Percentiles rank a stretch among this genome's conserved stretches.
phyloP scores from a whole-genome alignment of 1,284 basidiomycete species.

The Cutaneotrichosporon daszewskae region DNA sequence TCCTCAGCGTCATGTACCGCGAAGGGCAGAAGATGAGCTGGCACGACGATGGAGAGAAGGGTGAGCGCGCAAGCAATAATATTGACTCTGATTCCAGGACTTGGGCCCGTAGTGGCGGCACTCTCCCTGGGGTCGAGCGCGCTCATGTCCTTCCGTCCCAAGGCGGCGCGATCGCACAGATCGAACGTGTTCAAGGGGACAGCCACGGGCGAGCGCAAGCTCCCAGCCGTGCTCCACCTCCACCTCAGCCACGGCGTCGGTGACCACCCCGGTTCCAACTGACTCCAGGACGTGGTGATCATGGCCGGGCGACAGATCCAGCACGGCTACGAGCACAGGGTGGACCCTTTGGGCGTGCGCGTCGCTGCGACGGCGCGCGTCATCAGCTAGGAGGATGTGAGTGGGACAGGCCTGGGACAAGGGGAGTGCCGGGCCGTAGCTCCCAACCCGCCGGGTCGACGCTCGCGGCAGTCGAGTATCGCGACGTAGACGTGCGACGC shows the following conservation, averaged over 20 bases:
- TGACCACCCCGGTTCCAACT: neutral
- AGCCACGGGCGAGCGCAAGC: neutral
- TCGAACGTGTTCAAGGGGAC: neutral
- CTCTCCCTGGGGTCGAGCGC: slow-evolving; percentile 34
- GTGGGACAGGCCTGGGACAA: neutral
- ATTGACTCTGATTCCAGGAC: slow-evolving; percentile 19
- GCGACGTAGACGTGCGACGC: neutral
- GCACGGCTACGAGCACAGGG: slow-evolving; percentile 32
- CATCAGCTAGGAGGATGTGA: slow-evolving; percentile 7
- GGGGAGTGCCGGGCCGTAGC: neutral
- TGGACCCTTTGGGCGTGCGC: slow-evolving; percentile 31
- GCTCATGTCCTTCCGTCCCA: slow-evolving; percentile 34
- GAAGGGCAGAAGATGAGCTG: slow-evolving; percentile 46
- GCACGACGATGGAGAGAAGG: slow-evolving; percentile 43
- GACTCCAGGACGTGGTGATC: slow-evolving; percentile 34
- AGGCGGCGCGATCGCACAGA: slow-evolving; percentile 12
- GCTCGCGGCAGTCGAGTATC: neutral
- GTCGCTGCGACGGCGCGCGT: slow-evolving; percentile 37
- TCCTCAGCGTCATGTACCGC: slow-evolving; percentile 39
- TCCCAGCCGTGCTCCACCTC: slow-evolving; percentile 9
- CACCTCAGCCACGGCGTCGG: slow-evolving; percentile 11
- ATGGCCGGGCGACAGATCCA: slow-evolving; percentile 38
- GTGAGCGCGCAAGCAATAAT: slow-evolving; percentile 14
- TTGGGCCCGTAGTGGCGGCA: slow-evolving; percentile 39
- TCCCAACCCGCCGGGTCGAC: neutral